Percentiles rank a stretch among this genome's conserved stretches.
These are phyloP conservation scores for Calonectria honghensis DNA, from an alignment of 2,329 filamentous ascomycete species.

Conservation along the genomic window DNA sequence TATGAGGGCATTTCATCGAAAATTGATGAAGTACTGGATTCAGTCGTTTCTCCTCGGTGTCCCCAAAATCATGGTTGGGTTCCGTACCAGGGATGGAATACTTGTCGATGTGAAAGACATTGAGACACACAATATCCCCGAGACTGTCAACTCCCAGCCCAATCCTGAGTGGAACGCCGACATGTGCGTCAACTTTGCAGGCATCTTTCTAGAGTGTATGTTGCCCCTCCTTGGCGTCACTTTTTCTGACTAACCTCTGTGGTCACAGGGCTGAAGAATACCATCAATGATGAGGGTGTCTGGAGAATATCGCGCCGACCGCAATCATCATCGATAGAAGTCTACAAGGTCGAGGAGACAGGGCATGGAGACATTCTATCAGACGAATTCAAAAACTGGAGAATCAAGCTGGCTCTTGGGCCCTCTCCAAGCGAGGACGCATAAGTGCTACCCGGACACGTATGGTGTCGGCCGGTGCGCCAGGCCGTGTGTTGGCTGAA, in stretches of 20 bases:
- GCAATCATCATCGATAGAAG: slow-evolving; percentile 79
- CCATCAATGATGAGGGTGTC: slow-evolving; percentile 81
- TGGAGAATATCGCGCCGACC: slow-evolving; percentile 85
- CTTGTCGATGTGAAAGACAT: slow-evolving; percentile 85
- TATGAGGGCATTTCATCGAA: slow-evolving; percentile 86
- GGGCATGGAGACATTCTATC: slow-evolving; percentile 85
- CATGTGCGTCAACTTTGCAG: slow-evolving; percentile 93
- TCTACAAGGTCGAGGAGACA: slow-evolving; percentile 81
- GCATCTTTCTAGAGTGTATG: slow-evolving; percentile 85
- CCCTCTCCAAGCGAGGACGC: slow-evolving; percentile 48
- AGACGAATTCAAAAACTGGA: slow-evolving; percentile 85
- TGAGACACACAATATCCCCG: slow-evolving; percentile 86
- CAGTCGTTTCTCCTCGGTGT: slow-evolving; percentile 97
- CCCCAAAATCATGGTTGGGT: slow-evolving; percentile 93
- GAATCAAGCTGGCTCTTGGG: slow-evolving; percentile 71
- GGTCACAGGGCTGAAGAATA: slow-evolving; percentile 75
- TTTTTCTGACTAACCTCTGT: slow-evolving; percentile 43
- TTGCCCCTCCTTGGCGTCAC: neutral
- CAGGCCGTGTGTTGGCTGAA: too few relatives aligned
- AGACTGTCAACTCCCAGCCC: slow-evolving; percentile 80
- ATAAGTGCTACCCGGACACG: slow-evolving; percentile 56
- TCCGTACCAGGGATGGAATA: slow-evolving; percentile 83
- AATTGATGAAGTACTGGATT: slow-evolving; percentile 96
- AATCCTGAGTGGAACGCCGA: slow-evolving; percentile 91
- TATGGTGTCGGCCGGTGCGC: neutral